Percentiles rank a stretch among this genome's conserved stretches.
These are phyloP conservation scores for Dactylis glomerata DNA, from an alignment of 176 grass and related monocot genomes.

Conservation along the genomic window DNA sequence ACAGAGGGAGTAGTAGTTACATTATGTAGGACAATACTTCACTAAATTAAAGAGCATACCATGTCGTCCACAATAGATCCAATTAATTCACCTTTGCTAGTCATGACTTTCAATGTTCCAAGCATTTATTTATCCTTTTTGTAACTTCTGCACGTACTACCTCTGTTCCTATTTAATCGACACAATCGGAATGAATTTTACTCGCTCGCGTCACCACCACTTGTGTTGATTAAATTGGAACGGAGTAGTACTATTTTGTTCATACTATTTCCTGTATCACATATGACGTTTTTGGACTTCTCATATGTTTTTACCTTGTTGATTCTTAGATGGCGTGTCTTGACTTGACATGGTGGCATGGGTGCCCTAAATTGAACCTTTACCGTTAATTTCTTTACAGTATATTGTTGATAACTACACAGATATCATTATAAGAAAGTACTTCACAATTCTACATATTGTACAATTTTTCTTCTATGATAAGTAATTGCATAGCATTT, in stretches of 20 bases:
- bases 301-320: background rate
- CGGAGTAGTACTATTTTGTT: background rate
- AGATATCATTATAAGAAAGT: background rate
- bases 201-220: too few species aligned
- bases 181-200: too few species aligned
- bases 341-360: background rate
- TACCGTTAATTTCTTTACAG: background rate
- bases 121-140: background rate
- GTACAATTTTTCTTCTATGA: background rate
- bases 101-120: background rate
- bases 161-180: too few species aligned
- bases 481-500: slow-evolving; percentile 2
- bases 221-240: too few species aligned
- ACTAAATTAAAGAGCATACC: background rate
- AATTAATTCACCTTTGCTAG: background rate
- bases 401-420: background rate
- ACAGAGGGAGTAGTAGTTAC: too few species aligned
- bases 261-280: background rate
- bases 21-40: background rate
- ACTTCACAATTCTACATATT: background rate
- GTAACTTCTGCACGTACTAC: background rate
- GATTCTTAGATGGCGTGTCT: background rate
- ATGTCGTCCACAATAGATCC: too few species aligned
- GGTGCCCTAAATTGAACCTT: background rate
- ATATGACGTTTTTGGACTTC: background rate